These are phyloP conservation scores for Yueomyces sinensis DNA, from an alignment of 805 yeast species.

Conservation along the genomic window DNA sequence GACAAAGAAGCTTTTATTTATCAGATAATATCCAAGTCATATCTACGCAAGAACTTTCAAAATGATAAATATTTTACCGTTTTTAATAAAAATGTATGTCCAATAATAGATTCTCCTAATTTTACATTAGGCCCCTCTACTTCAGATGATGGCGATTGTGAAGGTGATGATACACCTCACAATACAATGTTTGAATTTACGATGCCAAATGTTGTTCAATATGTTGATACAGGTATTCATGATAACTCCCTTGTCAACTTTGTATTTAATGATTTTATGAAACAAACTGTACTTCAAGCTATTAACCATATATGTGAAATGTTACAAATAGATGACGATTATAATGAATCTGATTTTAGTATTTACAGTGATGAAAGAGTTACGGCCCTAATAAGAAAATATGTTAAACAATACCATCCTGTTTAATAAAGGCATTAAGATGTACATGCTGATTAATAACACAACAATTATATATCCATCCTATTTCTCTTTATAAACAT, in stretches of 20 bases:
- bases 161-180: conserved; percentile 80
- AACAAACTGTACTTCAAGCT: conserved; percentile 36
- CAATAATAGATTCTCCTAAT: conserved; percentile 12
- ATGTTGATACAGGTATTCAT: conserved; percentile 13
- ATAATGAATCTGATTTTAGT: conserved; percentile 26
- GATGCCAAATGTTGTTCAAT: conserved; percentile 69
- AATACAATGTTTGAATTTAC: conserved; percentile 41
- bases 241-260: conserved; percentile 39
- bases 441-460: too few relatives aligned
- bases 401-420: conserved; percentile 5
- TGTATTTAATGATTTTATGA: conserved; percentile 68
- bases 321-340: conserved; percentile 6
- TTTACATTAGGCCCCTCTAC: conserved; percentile 67
- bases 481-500: too few relatives aligned
- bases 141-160: conserved; percentile 66
- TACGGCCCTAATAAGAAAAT: conserved; percentile 32
- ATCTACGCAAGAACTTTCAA: neutral
- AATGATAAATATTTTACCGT: too few relatives aligned
- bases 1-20: neutral
- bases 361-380: conserved; percentile 29
- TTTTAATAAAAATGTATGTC: conserved; percentile 7
- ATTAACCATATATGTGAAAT: conserved; percentile 15
- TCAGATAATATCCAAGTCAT: neutral
- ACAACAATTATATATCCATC: too few relatives aligned
- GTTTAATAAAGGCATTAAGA: neutral